phyloP scores from a whole-genome alignment of 2,329 filamentous ascomycete genomes.

The Ilyonectria mors-panacis region DNA sequence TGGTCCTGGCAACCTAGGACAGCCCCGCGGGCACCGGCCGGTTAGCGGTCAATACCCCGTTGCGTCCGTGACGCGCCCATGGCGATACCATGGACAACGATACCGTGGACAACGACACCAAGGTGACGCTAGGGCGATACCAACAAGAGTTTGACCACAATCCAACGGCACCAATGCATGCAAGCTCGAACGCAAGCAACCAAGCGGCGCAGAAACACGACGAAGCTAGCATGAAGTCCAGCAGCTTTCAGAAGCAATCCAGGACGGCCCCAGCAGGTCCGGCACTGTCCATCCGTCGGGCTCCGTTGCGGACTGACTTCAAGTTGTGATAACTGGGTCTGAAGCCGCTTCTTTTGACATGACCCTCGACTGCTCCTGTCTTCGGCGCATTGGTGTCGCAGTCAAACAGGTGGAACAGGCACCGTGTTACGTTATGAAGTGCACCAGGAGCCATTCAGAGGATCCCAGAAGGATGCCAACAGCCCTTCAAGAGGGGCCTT shows the following conservation, averaged over 20 bases:
- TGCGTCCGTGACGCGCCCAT: slow-evolving; percentile 4
- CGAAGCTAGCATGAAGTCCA: background rate
- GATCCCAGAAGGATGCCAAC: slow-evolving; percentile 7
- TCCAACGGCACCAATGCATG: slow-evolving; percentile 15
- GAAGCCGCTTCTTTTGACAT: background rate
- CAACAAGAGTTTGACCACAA: slow-evolving; percentile 7
- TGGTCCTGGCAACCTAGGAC: slow-evolving; percentile 14
- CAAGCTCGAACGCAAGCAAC: slow-evolving; percentile 24
- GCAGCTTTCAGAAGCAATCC: slow-evolving; percentile 4
- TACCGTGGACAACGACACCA: background rate
- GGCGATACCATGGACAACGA: background rate
- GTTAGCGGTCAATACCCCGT: slow-evolving; percentile 8
- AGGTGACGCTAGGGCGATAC: slow-evolving; percentile 9
- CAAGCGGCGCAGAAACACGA: background rate
- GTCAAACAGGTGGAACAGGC: slow-evolving; percentile 20
- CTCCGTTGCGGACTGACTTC: background rate
- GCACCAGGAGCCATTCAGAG: slow-evolving; percentile 10
- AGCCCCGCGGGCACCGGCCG: slow-evolving; percentile 8
- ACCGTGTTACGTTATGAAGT: slow-evolving; percentile 4
- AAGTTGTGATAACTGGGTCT: background rate
- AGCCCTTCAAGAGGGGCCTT: slow-evolving; percentile 10
- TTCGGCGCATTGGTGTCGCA: background rate
- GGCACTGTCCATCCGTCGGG: background rate
- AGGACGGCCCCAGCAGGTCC: background rate
- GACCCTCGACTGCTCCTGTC: background rate